Evolutionary conservation across 2,329 filamentous ascomycete species (phyloP).

Genomic region (Fusarium aywerte): DNA sequence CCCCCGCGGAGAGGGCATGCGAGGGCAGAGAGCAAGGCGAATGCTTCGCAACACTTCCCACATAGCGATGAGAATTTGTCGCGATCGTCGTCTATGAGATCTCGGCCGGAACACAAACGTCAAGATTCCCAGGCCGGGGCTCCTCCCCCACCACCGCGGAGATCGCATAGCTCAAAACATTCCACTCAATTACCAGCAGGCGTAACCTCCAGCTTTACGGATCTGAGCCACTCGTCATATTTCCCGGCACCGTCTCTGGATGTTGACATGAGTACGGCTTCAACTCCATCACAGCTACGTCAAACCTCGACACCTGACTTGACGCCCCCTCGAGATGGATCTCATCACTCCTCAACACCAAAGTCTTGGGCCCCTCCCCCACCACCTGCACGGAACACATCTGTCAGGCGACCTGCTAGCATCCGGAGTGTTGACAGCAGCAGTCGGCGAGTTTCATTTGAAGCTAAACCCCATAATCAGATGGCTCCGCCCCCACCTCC

Average conservation of each 20-base stretch:
- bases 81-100: conserved; percentile 61
- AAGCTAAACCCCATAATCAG: conserved; percentile 47
- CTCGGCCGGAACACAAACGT: conserved; percentile 59
- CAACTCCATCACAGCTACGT: conserved; percentile 23
- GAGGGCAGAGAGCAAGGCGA: conserved; percentile 57
- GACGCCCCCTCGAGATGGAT: conserved; percentile 25
- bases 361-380: conserved; percentile 53
- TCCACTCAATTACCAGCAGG: conserved; percentile 36
- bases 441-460: conserved; percentile 43
- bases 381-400: conserved; percentile 58
- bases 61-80: conserved; percentile 55
- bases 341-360: conserved; percentile 12
- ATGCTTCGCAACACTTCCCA: conserved; percentile 13
- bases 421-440: conserved; percentile 55
- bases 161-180: conserved; percentile 55
- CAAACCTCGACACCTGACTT: conserved; percentile 21
- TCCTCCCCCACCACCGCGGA: conserved; percentile 67
- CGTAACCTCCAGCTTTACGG: conserved; percentile 50
- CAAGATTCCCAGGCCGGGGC: conserved; percentile 57
- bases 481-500: conserved; percentile 59
- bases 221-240: conserved; percentile 31
- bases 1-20: conserved; percentile 62
- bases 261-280: conserved; percentile 19
- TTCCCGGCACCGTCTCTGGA: conserved; percentile 38
- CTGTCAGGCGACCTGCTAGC: conserved; percentile 58